A percentile compares a stretch with the other conserved stretches of the same genome.
Conservation (phyloP, 768 basidiomycete species). For the Tricholomella constricta region DNA sequence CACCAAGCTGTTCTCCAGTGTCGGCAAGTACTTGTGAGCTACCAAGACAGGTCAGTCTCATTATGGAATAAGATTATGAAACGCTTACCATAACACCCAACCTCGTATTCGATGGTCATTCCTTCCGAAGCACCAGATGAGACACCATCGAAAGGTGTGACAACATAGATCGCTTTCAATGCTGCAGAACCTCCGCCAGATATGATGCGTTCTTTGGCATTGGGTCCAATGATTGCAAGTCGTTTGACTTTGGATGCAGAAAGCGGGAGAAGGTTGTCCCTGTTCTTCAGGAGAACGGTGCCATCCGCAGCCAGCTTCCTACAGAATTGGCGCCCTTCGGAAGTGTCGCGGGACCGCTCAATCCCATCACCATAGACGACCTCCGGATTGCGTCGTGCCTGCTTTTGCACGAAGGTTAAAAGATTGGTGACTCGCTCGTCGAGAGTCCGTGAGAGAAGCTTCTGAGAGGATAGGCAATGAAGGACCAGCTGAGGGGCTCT, state of each 20-base stretch:
- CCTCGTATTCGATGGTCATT: slow-evolving; percentile 53
- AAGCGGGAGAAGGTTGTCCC: slow-evolving; percentile 55
- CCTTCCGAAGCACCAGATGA: slow-evolving; percentile 47
- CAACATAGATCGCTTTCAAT: slow-evolving; percentile 65
- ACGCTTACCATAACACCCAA: slow-evolving; percentile 66
- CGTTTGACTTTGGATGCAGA: slow-evolving; percentile 38
- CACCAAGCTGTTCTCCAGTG: slow-evolving; percentile 59
- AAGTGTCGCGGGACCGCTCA: slow-evolving; percentile 57
- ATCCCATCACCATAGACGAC: slow-evolving; percentile 63
- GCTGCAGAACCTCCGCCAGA: slow-evolving; percentile 82
- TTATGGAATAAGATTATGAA: not conserved
- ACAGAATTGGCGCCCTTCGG: slow-evolving; percentile 52
- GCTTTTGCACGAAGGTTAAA: slow-evolving; percentile 58
- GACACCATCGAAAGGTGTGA: slow-evolving; percentile 67
- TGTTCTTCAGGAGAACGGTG: slow-evolving; percentile 71
- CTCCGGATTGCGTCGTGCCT: slow-evolving; percentile 55
- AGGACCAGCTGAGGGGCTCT: slow-evolving; percentile 46
- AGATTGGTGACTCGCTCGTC: slow-evolving; percentile 53
- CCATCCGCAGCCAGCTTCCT: slow-evolving; percentile 60
- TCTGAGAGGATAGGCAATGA: slow-evolving; percentile 43
- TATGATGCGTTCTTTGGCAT: slow-evolving; percentile 63
- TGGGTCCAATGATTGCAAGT: slow-evolving; percentile 70
- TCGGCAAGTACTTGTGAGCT: slow-evolving; percentile 72
- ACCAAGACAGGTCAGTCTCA: slow-evolving; percentile 4
- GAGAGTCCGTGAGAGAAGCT: slow-evolving; percentile 46